phyloP scores from a whole-genome alignment of 2,329 filamentous ascomycete genomes.

The Colletotrichum sp. region DNA sequence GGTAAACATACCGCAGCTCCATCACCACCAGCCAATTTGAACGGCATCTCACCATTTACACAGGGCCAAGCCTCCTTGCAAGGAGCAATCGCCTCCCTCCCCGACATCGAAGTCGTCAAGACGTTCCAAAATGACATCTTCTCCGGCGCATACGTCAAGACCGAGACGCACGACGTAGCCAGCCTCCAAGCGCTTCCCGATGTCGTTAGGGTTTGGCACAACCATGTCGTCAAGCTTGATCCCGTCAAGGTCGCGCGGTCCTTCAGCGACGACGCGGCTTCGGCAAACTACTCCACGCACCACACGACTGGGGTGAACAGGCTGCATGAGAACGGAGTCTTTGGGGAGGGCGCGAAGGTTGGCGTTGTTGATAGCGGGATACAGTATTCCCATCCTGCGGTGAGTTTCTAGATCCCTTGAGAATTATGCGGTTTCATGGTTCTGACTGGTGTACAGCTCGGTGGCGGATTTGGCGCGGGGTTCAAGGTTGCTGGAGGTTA shows the following conservation, averaged over 20 bases:
- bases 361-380: slow-evolving; percentile 45
- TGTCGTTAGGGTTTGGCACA: slow-evolving; percentile 39
- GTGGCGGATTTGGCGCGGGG: slow-evolving; percentile 51
- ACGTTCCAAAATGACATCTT: slow-evolving; percentile 33
- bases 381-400: slow-evolving; percentile 43
- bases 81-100: background rate
- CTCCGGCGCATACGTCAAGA: slow-evolving; percentile 35
- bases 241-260: background rate
- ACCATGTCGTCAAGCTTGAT: background rate
- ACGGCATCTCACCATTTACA: background rate
- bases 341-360: slow-evolving; percentile 40
- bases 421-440: too few species aligned
- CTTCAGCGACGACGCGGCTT: slow-evolving; percentile 12
- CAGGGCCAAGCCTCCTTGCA: background rate
- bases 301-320: slow-evolving; percentile 42
- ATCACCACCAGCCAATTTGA: accelerated
- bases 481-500: slow-evolving; percentile 48
- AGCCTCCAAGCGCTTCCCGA: slow-evolving; percentile 34
- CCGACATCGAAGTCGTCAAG: slow-evolving; percentile 9
- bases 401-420: slow-evolving; percentile 16
- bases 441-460: slow-evolving; percentile 34
- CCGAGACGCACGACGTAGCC: slow-evolving; percentile 36
- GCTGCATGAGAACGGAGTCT: slow-evolving; percentile 39
- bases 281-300: slow-evolving; percentile 37
- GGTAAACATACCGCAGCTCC: background rate